A percentile compares a stretch with the other conserved stretches of the same genome.
phyloP scores from a whole-genome alignment of 2,329 filamentous ascomycete genomes.

The Sarocladium strictum region DNA sequence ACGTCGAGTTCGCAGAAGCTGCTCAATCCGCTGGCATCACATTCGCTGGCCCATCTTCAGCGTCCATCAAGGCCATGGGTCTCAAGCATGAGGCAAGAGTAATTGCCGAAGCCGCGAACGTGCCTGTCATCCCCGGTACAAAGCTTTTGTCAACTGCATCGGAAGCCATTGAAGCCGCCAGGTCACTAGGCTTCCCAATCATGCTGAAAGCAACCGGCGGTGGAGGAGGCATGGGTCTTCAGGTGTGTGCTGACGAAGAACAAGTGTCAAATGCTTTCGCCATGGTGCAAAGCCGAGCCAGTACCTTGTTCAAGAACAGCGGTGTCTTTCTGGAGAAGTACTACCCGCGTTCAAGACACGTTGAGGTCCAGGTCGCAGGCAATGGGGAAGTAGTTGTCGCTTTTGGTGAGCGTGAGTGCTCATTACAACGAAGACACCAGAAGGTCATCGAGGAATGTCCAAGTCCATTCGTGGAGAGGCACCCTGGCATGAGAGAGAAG shows the following conservation, averaged over 20 bases:
- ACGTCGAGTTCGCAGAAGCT: constrained; percentile 50
- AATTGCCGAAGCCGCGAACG: constrained; percentile 41
- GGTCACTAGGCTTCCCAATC: constrained; percentile 34
- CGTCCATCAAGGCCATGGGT: constrained; percentile 49
- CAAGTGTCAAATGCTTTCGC: constrained; percentile 48
- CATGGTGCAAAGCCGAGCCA: constrained; percentile 49
- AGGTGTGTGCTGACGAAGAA: constrained; percentile 42
- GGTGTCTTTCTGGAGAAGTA: constrained; percentile 60
- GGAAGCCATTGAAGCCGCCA: constrained; percentile 47
- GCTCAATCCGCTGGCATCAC: constrained; percentile 46
- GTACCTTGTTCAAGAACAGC: constrained; percentile 53
- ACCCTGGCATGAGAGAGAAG: constrained; percentile 23
- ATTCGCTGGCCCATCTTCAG: constrained; percentile 52
- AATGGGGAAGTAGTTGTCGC: constrained; percentile 51
- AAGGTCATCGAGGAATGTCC: constrained; percentile 68
- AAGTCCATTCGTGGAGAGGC: constrained; percentile 47
- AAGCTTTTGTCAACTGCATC: constrained; percentile 18
- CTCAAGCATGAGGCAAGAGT: constrained; percentile 52
- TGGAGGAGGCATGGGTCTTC: constrained; percentile 60
- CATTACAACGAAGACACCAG: constrained; percentile 61
- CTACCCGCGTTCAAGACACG: constrained; percentile 54
- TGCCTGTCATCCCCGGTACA: constrained; percentile 33
- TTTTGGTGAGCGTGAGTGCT: constrained; percentile 63
- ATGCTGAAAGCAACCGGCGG: constrained; percentile 55
- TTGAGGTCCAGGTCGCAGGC: constrained; percentile 64